Evolutionary conservation across 2,329 filamentous ascomycete genomes (phyloP).

Genomic region (Neocucurbitaria cava): DNA sequence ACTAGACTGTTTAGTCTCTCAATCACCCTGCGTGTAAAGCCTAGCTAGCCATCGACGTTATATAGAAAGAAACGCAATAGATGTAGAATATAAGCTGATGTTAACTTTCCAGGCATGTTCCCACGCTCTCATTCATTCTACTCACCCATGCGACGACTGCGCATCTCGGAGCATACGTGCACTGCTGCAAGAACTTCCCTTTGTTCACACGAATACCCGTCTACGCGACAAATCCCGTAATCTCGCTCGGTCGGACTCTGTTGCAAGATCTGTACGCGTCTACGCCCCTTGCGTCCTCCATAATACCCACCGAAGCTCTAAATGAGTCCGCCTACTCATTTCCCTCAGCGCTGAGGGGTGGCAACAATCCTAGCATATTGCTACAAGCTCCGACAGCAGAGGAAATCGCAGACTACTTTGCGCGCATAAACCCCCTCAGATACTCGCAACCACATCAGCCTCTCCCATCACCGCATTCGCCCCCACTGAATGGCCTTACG

Average conservation of each 20-base stretch:
- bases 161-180: slow-evolving; percentile 91
- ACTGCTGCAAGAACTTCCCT: slow-evolving; percentile 96
- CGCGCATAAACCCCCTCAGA: slow-evolving; percentile 87
- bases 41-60: not conserved
- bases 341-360: slow-evolving; percentile 60
- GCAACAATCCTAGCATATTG: slow-evolving; percentile 58
- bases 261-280: slow-evolving; percentile 92
- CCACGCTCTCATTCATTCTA: slow-evolving; percentile 90
- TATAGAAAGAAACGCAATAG: slow-evolving; percentile 1
- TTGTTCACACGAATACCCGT: slow-evolving; percentile 90
- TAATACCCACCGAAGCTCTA: slow-evolving; percentile 77
- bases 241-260: slow-evolving; percentile 88
- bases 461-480: slow-evolving; percentile 83
- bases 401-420: slow-evolving; percentile 92
- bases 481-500: slow-evolving; percentile 86
- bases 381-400: slow-evolving; percentile 77
- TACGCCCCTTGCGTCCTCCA: slow-evolving; percentile 84
- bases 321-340: slow-evolving; percentile 64
- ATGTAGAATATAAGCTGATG: slow-evolving; percentile 26
- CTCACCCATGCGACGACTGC: slow-evolving; percentile 92
- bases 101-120: slow-evolving; percentile 71
- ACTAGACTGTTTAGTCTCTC: slow-evolving; percentile 9
- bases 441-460: slow-evolving; percentile 97
- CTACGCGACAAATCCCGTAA: slow-evolving; percentile 92
- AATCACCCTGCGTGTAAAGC: not conserved